Conservation (phyloP, 108 stramenopile species). For the Discostella stelligeroides region DNA sequence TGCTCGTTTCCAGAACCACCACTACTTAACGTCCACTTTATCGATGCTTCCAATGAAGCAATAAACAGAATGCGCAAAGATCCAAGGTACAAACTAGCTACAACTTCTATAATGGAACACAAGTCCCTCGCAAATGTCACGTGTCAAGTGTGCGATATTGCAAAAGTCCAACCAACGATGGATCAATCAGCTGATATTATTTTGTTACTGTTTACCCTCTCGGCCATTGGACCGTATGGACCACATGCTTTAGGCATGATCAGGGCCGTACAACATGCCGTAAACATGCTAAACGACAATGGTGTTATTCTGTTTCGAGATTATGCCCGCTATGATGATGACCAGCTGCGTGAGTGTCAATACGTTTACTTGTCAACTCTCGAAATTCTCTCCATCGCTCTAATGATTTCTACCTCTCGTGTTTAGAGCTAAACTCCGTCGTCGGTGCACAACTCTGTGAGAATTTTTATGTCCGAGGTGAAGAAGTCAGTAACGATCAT, state of each 20-base stretch:
- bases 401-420: not conserved
- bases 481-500: not conserved
- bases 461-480: constrained; percentile 60
- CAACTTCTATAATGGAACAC: not conserved
- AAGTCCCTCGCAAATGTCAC: not conserved
- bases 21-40: constrained; percentile 30
- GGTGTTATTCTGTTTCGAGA: constrained; percentile 83
- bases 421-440: constrained; percentile 21
- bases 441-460: constrained; percentile 53
- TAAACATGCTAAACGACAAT: constrained; percentile 62
- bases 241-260: constrained; percentile 26
- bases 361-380: constrained; percentile 26
- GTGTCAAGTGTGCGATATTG: constrained; percentile 11
- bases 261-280: constrained; percentile 56
- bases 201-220: constrained; percentile 53
- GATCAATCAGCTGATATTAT: constrained; percentile 22
- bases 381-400: no score
- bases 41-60: constrained; percentile 33
- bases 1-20: not conserved
- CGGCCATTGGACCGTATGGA: constrained; percentile 38
- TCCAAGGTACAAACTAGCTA: constrained; percentile 23
- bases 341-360: constrained; percentile 69
- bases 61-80: constrained; percentile 20
- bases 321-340: constrained; percentile 88
- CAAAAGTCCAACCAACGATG: not conserved